Percentiles rank a stretch among this genome's conserved stretches.
Evolutionary conservation across 2,329 filamentous ascomycete species (phyloP).

Genomic region (Coniochaeta sp.): DNA sequence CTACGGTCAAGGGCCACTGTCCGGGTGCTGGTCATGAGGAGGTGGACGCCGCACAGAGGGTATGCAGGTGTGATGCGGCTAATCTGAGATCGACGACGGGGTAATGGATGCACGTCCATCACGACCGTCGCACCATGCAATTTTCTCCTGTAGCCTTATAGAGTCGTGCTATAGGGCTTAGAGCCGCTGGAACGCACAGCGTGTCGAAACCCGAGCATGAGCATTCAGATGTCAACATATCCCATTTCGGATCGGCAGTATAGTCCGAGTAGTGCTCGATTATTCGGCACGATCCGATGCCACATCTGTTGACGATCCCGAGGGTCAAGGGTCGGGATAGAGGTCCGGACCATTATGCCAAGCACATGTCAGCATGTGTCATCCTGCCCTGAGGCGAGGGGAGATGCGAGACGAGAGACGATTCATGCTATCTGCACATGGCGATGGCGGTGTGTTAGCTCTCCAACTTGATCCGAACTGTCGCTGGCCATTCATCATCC

Average conservation of each 20-base stretch:
- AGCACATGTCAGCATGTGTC: conserved; percentile 1
- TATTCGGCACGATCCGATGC: background rate
- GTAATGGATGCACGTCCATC: background rate
- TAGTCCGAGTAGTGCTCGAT: background rate
- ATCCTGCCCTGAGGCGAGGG: background rate
- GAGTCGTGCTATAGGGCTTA: background rate
- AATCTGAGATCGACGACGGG: background rate
- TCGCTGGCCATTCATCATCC: background rate
- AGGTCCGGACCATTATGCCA: background rate
- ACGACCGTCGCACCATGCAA: background rate
- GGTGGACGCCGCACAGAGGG: background rate
- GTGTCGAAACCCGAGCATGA: background rate
- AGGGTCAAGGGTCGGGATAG: background rate
- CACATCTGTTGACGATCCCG: background rate
- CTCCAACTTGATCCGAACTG: background rate
- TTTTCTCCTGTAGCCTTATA: background rate
- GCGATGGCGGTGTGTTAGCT: background rate
- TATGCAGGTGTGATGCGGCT: background rate
- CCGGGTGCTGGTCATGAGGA: background rate
- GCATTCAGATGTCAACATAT: background rate
- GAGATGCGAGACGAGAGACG: background rate
- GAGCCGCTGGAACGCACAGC: background rate
- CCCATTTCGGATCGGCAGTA: background rate
- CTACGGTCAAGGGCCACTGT: background rate
- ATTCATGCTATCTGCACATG: background rate